These are phyloP conservation scores for Posidonia oceanica DNA, from an alignment of 116 monocot genomes.

Conservation along the genomic window DNA sequence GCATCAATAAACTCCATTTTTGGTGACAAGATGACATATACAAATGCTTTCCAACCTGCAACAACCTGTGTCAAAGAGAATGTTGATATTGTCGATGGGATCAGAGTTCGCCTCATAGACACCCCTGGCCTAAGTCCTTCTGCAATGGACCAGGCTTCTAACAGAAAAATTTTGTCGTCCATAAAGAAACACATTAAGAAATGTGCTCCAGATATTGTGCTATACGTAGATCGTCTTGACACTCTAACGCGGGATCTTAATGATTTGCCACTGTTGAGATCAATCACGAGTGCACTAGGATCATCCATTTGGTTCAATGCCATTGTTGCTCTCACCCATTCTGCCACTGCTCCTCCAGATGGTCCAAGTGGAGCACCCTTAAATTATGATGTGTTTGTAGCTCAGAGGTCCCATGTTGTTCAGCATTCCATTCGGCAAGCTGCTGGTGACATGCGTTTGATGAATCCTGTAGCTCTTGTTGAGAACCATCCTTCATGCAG, in stretches of 20 bases:
- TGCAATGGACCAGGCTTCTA: constrained; percentile 54
- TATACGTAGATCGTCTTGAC: constrained; percentile 82
- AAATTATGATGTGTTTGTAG: constrained; percentile 57
- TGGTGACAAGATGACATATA: constrained; percentile 45
- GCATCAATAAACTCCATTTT: constrained; percentile 84
- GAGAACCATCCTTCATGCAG: constrained; percentile 82
- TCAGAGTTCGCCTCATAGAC: constrained; percentile 61
- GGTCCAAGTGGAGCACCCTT: constrained; percentile 58
- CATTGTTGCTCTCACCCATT: constrained; percentile 74
- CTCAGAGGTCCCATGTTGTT: constrained; percentile 58
- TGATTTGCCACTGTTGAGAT: constrained; percentile 60
- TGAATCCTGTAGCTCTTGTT: constrained; percentile 68
- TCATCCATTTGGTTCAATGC: constrained; percentile 72
- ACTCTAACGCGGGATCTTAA: constrained; percentile 53
- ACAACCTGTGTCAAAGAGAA: constrained; percentile 54
- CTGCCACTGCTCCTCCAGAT: constrained; percentile 72
- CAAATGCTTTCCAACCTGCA: constrained; percentile 40
- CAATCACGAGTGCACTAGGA: constrained; percentile 47
- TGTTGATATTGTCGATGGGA: constrained; percentile 55
- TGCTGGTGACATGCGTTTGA: constrained; percentile 45
- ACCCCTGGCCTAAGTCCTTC: constrained; percentile 72
- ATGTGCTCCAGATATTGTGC: constrained; percentile 65
- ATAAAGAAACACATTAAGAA: constrained; percentile 67
- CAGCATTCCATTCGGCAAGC: constrained; percentile 59
- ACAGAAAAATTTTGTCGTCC: constrained; percentile 51